These are phyloP conservation scores for Penicillium waksmanii DNA, from an alignment of 495 filamentous ascomycete genomes.

Conservation along the genomic window DNA sequence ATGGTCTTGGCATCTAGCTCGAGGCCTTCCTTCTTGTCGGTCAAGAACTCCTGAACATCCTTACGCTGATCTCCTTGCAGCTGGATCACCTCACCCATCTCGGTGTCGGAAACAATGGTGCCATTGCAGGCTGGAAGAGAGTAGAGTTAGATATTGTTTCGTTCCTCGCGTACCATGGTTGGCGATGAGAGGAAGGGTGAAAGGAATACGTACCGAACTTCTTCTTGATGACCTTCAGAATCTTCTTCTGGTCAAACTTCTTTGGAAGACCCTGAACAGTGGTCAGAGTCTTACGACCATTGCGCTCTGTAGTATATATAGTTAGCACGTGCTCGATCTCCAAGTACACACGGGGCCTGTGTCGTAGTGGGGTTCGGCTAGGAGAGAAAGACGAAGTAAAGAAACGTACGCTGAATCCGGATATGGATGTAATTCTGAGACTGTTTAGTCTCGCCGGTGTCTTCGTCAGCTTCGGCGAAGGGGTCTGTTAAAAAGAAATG, in stretches of 20 bases:
- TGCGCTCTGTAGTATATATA: slow-evolving; percentile 73
- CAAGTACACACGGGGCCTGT: background rate
- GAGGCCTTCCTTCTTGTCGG: slow-evolving; percentile 90
- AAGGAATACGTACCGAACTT: slow-evolving; percentile 79
- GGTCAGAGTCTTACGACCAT: slow-evolving; percentile 99
- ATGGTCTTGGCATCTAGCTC: slow-evolving; percentile 95
- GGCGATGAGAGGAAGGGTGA: slow-evolving; percentile 2
- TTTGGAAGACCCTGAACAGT: slow-evolving; percentile 97
- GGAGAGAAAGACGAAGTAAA: background rate
- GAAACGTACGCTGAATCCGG: slow-evolving; percentile 95
- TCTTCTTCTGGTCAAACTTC: slow-evolving; percentile 99
- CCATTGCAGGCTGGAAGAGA: slow-evolving; percentile 94
- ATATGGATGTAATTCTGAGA: slow-evolving; percentile 99
- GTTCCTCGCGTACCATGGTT: background rate
- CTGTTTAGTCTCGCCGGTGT: slow-evolving; percentile 88
- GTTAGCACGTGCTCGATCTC: slow-evolving; percentile 25
- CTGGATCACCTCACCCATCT: slow-evolving; percentile 99
- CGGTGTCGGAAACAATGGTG: slow-evolving; percentile 94
- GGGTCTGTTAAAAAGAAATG: slow-evolving; percentile 68
- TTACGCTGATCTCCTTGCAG: slow-evolving; percentile 98
- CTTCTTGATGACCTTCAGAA: slow-evolving; percentile 99
- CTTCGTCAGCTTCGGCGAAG: slow-evolving; percentile 99
- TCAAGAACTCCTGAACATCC: slow-evolving; percentile 96
- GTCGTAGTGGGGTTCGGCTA: background rate
- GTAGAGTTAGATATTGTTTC: background rate